These are phyloP conservation scores for Aspergillus sergii DNA, from an alignment of 2,329 filamentous ascomycete genomes.

Conservation along the genomic window DNA sequence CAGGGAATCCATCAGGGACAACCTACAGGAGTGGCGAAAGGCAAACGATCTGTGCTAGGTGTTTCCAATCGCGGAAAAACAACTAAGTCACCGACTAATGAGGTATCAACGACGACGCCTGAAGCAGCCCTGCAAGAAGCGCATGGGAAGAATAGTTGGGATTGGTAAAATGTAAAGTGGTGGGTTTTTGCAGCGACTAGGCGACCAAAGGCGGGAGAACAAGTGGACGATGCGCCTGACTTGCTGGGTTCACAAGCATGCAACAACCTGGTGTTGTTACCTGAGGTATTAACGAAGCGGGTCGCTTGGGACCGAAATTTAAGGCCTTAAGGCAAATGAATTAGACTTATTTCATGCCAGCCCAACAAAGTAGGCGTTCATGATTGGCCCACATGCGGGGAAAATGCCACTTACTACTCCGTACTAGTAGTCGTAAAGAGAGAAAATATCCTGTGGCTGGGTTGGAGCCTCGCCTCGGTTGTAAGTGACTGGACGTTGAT, in stretches of 20 bases:
- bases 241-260: constrained; percentile 16
- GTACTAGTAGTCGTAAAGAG: too few species aligned
- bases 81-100: constrained; percentile 8
- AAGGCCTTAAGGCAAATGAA: constrained; percentile 1
- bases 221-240: constrained; percentile 25
- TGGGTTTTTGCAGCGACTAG: constrained; percentile 1
- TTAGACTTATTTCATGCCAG: neutral
- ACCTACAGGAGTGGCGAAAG: constrained; percentile 14
- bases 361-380: neutral
- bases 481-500: too few species aligned
- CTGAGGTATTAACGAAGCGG: neutral
- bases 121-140: neutral
- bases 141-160: neutral
- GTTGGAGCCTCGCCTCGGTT: neutral
- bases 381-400: neutral
- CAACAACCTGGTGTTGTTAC: constrained; percentile 5
- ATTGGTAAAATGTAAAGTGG: neutral
- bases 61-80: constrained; percentile 6
- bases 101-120: neutral
- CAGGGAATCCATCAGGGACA: constrained; percentile 14
- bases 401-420: neutral
- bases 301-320: neutral
- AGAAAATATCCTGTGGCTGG: neutral
- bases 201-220: constrained; percentile 19
- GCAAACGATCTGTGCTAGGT: constrained; percentile 6